phyloP scores from a whole-genome alignment of 768 basidiomycete genomes.

The Amyloporia xantha region DNA sequence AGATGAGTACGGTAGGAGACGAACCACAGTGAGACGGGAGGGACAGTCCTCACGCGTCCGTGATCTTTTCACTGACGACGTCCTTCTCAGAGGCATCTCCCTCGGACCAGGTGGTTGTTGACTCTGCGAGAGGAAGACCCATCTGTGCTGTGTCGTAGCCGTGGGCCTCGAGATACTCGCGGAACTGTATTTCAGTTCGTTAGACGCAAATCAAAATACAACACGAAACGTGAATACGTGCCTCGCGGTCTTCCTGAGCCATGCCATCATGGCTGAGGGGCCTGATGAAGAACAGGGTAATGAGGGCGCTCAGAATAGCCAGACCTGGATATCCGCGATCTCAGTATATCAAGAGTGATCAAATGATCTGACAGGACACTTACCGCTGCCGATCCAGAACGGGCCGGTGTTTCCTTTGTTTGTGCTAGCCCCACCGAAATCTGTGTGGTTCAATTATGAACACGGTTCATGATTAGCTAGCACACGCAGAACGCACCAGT shows the following conservation, averaged over 20 bases:
- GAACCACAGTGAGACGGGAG: too few relatives aligned
- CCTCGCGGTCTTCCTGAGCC: conserved; percentile 63
- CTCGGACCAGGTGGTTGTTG: background rate
- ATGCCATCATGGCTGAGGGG: conserved; percentile 76
- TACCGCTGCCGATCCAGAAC: conserved; percentile 81
- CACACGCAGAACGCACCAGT: conserved; percentile 30
- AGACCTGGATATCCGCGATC: conserved; percentile 38
- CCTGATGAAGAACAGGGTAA: conserved; percentile 66
- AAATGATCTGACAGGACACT: background rate
- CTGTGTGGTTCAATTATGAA: conserved; percentile 23
- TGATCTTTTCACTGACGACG: background rate
- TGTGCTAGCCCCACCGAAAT: conserved; percentile 50
- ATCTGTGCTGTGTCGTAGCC: conserved; percentile 75
- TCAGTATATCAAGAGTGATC: background rate
- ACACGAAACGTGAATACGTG: conserved; percentile 25
- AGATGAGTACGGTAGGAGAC: too few relatives aligned
- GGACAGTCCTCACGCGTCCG: background rate
- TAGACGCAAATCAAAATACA: background rate
- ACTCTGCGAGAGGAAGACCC: conserved; percentile 37
- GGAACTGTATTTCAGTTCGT: conserved; percentile 47
- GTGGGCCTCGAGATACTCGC: conserved; percentile 68
- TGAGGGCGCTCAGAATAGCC: conserved; percentile 68
- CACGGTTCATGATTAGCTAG: background rate
- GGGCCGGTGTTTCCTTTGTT: conserved; percentile 71
- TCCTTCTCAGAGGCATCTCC: background rate